Evolutionary conservation across 2,329 filamentous ascomycete genomes (phyloP).

Genomic region (Trichoderma sp.): DNA sequence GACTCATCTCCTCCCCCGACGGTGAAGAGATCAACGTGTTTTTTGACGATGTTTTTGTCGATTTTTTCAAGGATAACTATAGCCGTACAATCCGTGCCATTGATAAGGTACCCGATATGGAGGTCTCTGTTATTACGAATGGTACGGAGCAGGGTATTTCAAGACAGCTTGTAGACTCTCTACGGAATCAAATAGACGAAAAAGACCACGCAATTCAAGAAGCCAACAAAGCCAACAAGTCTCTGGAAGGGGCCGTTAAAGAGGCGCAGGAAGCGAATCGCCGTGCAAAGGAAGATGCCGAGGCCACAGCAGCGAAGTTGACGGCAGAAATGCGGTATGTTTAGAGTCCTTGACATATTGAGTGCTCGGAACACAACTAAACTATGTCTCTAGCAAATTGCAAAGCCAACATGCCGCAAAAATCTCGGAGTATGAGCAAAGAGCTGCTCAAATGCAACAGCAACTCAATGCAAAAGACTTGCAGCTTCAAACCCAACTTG

Average conservation of each 20-base stretch:
- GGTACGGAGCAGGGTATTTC: constrained; percentile 86
- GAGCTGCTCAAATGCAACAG: constrained; percentile 20
- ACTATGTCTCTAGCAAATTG: constrained; percentile 29
- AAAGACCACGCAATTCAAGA: constrained; percentile 56
- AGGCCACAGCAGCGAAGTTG: constrained; percentile 27
- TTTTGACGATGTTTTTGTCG: constrained; percentile 82
- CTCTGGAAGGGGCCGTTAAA: constrained; percentile 55
- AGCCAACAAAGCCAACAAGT: constrained; percentile 43
- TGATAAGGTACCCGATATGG: constrained; percentile 84
- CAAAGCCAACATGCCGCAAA: constrained; percentile 32
- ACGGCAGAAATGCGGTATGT: constrained; percentile 53
- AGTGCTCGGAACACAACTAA: constrained; percentile 15
- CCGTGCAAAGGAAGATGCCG: constrained; percentile 57
- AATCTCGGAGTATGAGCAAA: constrained; percentile 27
- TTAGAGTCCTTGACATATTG: background rate
- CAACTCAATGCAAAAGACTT: constrained; percentile 27
- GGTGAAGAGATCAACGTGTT: constrained; percentile 72
- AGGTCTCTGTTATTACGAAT: constrained; percentile 76
- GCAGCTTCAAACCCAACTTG: constrained; percentile 32
- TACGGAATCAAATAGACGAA: constrained; percentile 74
- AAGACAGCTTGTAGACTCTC: constrained; percentile 83
- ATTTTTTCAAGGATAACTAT: constrained; percentile 96
- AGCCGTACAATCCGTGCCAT: constrained; percentile 79
- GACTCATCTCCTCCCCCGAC: constrained; percentile 46
- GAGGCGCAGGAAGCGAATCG: constrained; percentile 73